Evolutionary conservation across 2,329 filamentous ascomycete genomes (phyloP).

Genomic region (Stagonosporopsis cucurbitacearum): DNA sequence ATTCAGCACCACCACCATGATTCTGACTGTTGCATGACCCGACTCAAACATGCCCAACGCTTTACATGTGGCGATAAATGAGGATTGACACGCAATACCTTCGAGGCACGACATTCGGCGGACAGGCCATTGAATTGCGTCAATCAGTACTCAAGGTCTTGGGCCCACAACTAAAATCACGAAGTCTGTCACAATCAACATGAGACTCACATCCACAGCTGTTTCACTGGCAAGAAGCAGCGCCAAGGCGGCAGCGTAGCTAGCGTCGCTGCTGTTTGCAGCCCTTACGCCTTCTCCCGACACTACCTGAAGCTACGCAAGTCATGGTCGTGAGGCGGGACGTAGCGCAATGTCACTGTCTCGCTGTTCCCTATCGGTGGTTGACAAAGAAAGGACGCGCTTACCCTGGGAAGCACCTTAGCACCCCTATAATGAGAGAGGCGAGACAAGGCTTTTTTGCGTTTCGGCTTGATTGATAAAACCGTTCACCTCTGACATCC

Average conservation of each 20-base stretch:
- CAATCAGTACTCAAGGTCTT: neutral
- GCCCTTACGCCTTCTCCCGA: neutral
- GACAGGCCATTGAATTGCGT: neutral
- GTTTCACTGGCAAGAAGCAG: neutral
- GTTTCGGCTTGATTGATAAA: neutral
- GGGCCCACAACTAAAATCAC: neutral
- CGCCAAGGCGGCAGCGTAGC: neutral
- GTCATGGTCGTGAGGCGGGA: constrained; percentile 9
- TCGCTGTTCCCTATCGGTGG: neutral
- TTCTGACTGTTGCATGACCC: neutral
- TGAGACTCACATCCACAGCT: neutral
- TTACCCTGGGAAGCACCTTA: constrained; percentile 3
- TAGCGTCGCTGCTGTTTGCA: neutral
- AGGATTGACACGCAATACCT: neutral
- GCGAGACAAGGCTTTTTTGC: neutral
- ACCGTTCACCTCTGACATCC: neutral
- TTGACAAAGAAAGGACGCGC: neutral
- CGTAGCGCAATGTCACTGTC: constrained; percentile 7
- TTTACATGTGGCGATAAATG: neutral
- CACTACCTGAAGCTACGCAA: constrained; percentile 6
- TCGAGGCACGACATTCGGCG: neutral
- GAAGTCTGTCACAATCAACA: neutral
- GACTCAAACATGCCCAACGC: neutral
- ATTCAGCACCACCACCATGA: neutral
- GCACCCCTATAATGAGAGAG: neutral